Base-by-base conservation (phyloP, 495 filamentous ascomycete species). In the Evernia prunastri region DNA sequence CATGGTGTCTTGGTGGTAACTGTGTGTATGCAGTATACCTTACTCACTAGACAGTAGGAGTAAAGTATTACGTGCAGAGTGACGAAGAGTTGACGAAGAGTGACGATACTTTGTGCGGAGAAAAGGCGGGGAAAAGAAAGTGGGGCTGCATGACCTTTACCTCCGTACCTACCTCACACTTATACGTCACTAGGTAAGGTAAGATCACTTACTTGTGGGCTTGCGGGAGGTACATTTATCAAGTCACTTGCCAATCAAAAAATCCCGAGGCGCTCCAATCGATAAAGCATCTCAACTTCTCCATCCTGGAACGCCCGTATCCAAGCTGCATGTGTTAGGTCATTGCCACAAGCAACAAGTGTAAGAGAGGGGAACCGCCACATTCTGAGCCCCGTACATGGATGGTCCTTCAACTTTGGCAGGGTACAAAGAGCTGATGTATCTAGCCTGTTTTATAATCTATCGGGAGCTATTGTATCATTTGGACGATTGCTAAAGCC, bases 111-210 rank as follows among this genome's bases (percentile, higher is more conserved):
- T n/a, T n/a, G n/a, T 51, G 47, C 25, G 47, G 25, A 29, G 13
- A 33, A 54, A 54, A 33, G 51, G 51, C 29, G 51, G 51, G 51
- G 51, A 54, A 54, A 31, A 6, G 4, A 33, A 54, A 54, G 51
- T 35, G 51, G 51, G 51, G 51, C 51, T 54, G 49, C 49, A 53
- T 4, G 27, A n/a, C n/a, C n/a, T n/a, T n/a, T n/a, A n/a, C n/a
- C n/a, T n/a, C n/a, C n/a, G n/a, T n/a, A n/a, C n/a, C n/a, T n/a
- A n/a, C n/a, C n/a, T n/a, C n/a, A n/a, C n/a, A n/a, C n/a, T n/a
- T n/a, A n/a, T n/a, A n/a, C n/a, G n/a, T n/a, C n/a, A n/a, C n/a
- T n/a, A n/a, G n/a, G n/a, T n/a, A n/a, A n/a, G n/a, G n/a, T n/a
- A n/a, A n/a, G n/a, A n/a, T n/a, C n/a, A n/a, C n/a, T n/a, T n/a